These are phyloP conservation scores for Herpetomonas tarakana DNA, from an alignment of 208 protist species.

Conservation along the genomic window DNA sequence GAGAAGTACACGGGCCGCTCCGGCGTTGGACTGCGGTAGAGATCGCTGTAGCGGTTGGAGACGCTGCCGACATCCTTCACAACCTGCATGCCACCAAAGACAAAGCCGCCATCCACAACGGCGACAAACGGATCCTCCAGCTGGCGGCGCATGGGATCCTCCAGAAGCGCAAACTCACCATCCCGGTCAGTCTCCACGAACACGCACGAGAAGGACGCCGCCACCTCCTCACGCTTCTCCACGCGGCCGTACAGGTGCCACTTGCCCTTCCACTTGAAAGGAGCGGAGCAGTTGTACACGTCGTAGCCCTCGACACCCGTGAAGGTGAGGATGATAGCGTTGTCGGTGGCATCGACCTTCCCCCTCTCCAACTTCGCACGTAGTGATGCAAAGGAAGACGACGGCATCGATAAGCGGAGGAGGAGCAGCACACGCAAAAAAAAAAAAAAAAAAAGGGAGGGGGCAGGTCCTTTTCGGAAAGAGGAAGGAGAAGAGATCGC, in stretches of 20 bases:
- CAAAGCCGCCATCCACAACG: neutral
- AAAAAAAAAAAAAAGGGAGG: too few relatives aligned
- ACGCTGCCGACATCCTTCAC: constrained; percentile 9
- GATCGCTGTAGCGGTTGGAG: constrained; percentile 9
- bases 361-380: too few relatives aligned
- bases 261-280: constrained; percentile 10
- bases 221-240: neutral
- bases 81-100: constrained; percentile 10
- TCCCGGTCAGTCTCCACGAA: constrained; percentile 5
- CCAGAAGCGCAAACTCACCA: neutral
- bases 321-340: constrained; percentile 3
- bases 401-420: too few relatives aligned
- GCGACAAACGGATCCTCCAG: constrained; percentile 11
- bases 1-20: constrained; percentile 11
- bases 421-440: too few relatives aligned
- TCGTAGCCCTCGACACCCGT: constrained; percentile 6
- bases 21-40: constrained; percentile 10
- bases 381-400: too few relatives aligned
- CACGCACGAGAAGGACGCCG: neutral
- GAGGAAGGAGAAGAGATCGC: too few relatives aligned
- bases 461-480: too few relatives aligned
- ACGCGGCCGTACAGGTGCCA: constrained; percentile 8
- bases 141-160: constrained; percentile 5
- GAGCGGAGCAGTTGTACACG: constrained; percentile 15
- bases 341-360: too few relatives aligned